Conservation (phyloP, 2,329 filamentous ascomycete genomes). For the Biscogniauxia sp. region DNA sequence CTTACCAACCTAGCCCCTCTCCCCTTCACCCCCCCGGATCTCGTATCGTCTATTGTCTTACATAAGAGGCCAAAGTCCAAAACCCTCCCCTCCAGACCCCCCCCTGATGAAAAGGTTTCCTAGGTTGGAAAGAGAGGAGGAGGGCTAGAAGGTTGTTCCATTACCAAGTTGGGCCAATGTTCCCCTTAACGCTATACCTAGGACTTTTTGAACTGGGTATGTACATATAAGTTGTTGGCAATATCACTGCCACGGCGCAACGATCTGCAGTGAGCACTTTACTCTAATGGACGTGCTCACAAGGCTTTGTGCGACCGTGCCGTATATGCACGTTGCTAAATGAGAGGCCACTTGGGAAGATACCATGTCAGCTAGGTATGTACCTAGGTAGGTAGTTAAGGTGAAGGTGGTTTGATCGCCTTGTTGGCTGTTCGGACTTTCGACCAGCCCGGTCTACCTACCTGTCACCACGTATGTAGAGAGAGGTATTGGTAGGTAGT, state of each 20-base stretch:
- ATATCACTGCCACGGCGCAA: slow-evolving; percentile 5
- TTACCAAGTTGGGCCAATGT: neutral
- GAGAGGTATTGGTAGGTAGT: neutral
- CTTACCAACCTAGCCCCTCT: neutral
- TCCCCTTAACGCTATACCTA: neutral
- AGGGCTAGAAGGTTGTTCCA: neutral
- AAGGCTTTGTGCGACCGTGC: neutral
- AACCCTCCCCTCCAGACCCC: neutral
- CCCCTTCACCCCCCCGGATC: neutral
- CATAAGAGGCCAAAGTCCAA: neutral
- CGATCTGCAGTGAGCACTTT: slow-evolving; percentile 25
- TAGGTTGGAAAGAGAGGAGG: neutral
- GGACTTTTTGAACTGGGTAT: neutral
- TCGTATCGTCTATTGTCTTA: neutral
- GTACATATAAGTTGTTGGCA: slow-evolving; percentile 4
- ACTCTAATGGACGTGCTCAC: slow-evolving; percentile 1
- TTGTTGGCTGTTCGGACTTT: neutral
- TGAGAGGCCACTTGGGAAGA: neutral
- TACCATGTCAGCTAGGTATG: neutral
- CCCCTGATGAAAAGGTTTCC: neutral
- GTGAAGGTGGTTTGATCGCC: neutral
- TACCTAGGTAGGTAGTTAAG: too few species aligned
- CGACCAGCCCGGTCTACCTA: neutral
- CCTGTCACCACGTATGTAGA: neutral
- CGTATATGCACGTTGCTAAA: neutral